Evolutionary conservation across 148 eudicot species (phyloP).

Genomic region (Drosera capensis): DNA sequence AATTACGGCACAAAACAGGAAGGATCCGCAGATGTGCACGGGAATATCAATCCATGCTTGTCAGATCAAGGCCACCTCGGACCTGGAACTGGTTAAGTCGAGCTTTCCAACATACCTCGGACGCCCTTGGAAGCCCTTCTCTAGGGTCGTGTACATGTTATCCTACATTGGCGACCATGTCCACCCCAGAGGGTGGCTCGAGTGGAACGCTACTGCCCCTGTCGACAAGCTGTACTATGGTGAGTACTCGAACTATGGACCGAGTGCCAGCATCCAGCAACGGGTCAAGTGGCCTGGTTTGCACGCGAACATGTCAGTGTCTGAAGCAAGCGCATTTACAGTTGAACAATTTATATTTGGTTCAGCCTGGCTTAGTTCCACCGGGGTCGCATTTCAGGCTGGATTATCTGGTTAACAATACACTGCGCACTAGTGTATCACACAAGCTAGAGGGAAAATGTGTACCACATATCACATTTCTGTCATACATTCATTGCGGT

Average conservation of each 20-base stretch:
- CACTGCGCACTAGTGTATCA: no score
- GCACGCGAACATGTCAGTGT: constrained; percentile 4
- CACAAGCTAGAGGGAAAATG: no score
- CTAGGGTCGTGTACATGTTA: constrained; percentile 22
- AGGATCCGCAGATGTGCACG: constrained; percentile 2
- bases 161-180: constrained; percentile 24
- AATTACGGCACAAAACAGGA: constrained; percentile 22
- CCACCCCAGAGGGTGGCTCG: constrained; percentile 22
- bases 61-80: constrained; percentile 12
- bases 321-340: constrained; percentile 14
- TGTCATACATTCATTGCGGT: no score
- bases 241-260: constrained; percentile 29
- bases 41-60: constrained; percentile 30
- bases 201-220: constrained; percentile 13
- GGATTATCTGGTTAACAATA: constrained; percentile 13
- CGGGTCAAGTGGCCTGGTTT: constrained; percentile 19
- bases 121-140: no score
- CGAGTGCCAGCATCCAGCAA: constrained; percentile 10
- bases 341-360: constrained; percentile 21
- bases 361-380: constrained; percentile 17
- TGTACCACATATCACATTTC: no score
- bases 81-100: constrained; percentile 13
- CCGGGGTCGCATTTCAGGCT: constrained; percentile 18
- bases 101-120: constrained; percentile 16
- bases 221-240: constrained; percentile 20